Conservation (phyloP, 495 filamentous ascomycete species). For the Trichoderma orchidacearum region DNA sequence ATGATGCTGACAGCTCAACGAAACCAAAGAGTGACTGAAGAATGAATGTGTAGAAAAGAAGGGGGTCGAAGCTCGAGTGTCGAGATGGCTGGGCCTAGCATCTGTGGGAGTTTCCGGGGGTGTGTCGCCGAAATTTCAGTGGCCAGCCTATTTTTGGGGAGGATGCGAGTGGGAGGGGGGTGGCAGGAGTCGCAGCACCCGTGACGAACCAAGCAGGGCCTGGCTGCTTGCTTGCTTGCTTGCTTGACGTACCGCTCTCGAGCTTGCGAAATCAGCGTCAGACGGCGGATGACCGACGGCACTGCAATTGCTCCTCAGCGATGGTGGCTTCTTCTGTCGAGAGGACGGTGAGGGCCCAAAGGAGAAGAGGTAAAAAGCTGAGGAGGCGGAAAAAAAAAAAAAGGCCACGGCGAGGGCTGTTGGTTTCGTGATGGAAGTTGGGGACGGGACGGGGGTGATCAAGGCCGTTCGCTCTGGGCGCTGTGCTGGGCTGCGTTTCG, state of each 20-base stretch:
- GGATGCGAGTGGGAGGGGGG: conserved; percentile 3
- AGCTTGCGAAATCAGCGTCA: background rate
- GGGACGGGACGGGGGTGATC: background rate
- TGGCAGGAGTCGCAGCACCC: background rate
- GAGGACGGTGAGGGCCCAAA: too few relatives aligned
- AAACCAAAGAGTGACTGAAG: background rate
- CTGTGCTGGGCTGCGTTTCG: conserved; percentile 1
- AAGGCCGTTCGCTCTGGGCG: background rate
- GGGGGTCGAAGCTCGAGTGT: conserved; percentile 17
- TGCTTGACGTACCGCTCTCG: background rate
- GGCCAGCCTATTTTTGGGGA: conserved; percentile 12
- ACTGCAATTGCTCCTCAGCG: background rate
- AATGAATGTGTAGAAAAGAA: conserved; percentile 5
- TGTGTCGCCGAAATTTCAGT: conserved; percentile 2
- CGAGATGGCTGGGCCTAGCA: conserved; percentile 25
- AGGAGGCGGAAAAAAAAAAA: background rate
- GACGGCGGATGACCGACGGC: background rate
- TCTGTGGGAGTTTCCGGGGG: conserved; percentile 13
- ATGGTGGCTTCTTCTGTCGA: too few relatives aligned
- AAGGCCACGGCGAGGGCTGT: background rate
- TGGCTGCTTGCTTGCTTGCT: too few relatives aligned
- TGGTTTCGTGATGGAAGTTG: background rate
- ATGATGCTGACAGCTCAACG: conserved; percentile 4
- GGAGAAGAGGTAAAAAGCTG: background rate
- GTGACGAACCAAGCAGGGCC: background rate